A percentile compares a stretch with the other conserved stretches of the same genome.
These are phyloP conservation scores for Triticum turgidum DNA, from an alignment of 176 grass and related monocot genomes.

Conservation along the genomic window DNA sequence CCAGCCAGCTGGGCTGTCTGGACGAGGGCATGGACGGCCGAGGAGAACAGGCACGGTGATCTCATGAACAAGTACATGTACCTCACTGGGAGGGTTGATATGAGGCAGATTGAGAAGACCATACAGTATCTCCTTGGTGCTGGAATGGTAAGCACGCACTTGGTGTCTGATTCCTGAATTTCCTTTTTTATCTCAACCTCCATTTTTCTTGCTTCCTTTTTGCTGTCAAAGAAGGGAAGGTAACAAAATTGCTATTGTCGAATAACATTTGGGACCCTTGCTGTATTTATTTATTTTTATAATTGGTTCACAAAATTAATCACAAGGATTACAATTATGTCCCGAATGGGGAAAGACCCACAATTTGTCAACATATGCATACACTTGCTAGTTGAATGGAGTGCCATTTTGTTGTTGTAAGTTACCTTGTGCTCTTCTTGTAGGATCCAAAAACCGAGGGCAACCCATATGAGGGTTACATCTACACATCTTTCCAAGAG, in stretches of 20 bases:
- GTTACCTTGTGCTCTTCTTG: not conserved
- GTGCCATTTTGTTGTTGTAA: too few species aligned
- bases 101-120: not conserved
- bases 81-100: not conserved
- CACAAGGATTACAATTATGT: too few species aligned
- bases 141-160: not conserved
- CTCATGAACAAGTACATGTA: not conserved
- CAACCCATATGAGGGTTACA: constrained; percentile 6
- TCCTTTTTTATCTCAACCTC: not conserved
- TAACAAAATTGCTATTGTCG: too few species aligned
- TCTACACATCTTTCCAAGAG: constrained; percentile 24
- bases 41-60: not conserved
- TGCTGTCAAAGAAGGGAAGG: not conserved
- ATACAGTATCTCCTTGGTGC: not conserved
- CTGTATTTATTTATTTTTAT: too few species aligned
- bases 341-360: too few species aligned
- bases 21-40: not conserved
- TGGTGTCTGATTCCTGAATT: not conserved
- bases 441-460: constrained; percentile 3
- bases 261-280: too few species aligned
- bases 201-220: not conserved
- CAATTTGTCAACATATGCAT: too few species aligned
- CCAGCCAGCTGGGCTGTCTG: not conserved
- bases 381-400: too few species aligned
- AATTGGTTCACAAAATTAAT: too few species aligned